Conservation (phyloP, 139 green algal genomes). For the Eudorina sp. region DNA sequence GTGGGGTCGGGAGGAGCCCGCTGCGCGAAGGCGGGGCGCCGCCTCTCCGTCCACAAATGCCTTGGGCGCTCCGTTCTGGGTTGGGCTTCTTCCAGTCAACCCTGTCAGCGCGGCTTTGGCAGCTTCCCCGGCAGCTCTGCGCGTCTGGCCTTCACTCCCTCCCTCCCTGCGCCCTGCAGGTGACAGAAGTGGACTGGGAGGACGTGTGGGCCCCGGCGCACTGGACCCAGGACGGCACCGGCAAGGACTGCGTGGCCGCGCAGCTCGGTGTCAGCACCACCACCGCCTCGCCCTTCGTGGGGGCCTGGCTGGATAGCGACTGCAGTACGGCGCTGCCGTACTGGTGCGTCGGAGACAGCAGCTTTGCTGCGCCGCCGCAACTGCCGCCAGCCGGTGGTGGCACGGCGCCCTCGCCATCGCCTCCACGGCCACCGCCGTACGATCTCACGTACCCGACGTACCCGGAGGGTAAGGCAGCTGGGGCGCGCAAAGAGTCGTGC, state of each 20-base stretch:
- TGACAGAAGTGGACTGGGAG: not conserved
- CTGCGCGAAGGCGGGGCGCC: too few relatives aligned
- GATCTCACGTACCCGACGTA: not conserved
- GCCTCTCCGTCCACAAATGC: too few relatives aligned
- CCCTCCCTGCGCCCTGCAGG: not conserved
- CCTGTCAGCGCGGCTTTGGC: too few relatives aligned
- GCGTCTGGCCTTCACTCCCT: too few relatives aligned
- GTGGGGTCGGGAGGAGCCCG: too few relatives aligned
- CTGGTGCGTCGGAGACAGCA: conserved; percentile 10
- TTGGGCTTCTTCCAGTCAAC: too few relatives aligned
- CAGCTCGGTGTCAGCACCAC: conserved; percentile 8
- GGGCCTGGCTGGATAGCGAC: conserved; percentile 32
- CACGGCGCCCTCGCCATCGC: conserved; percentile 3
- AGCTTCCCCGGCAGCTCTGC: too few relatives aligned
- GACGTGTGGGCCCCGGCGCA: conserved; percentile 20
- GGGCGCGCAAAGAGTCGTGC: too few relatives aligned
- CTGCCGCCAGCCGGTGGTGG: not conserved
- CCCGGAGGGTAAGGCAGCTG: conserved; percentile 8
- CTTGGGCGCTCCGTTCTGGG: too few relatives aligned
- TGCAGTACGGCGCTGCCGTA: conserved; percentile 22
- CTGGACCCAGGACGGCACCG: conserved; percentile 23
- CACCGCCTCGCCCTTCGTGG: not conserved
- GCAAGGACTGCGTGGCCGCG: conserved; percentile 39
- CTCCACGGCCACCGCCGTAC: conserved; percentile 14
- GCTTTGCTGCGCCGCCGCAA: not conserved